phyloP scores from a whole-genome alignment of 2,329 filamentous ascomycete species.

The Neonectria neomacrospora region DNA sequence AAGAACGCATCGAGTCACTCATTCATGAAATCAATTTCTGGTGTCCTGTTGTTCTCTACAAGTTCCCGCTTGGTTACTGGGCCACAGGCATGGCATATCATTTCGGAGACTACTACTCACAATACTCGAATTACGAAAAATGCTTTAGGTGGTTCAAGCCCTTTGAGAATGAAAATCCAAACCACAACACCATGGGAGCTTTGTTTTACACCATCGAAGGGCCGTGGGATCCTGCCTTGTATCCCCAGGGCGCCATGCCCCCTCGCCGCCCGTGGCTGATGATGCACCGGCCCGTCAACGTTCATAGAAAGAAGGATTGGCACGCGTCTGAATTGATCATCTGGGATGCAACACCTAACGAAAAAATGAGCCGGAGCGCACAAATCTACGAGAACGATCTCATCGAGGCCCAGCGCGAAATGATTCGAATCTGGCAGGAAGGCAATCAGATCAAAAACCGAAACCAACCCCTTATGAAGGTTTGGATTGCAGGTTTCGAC shows the following conservation, averaged over 20 bases:
- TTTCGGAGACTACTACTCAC: constrained; percentile 33
- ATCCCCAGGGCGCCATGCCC: constrained; percentile 32
- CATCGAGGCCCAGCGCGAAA: constrained; percentile 56
- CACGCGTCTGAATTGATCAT: constrained; percentile 61
- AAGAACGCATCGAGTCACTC: constrained; percentile 22
- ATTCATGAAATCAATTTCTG: constrained; percentile 9
- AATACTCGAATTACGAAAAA: constrained; percentile 35
- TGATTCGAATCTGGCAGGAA: constrained; percentile 54
- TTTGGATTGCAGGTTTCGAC: constrained; percentile 59
- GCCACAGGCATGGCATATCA: constrained; percentile 39
- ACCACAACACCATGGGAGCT: constrained; percentile 47
- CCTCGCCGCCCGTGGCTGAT: constrained; percentile 63
- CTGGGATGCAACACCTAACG: constrained; percentile 58
- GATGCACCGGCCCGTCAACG: constrained; percentile 57
- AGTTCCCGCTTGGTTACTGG: constrained; percentile 56
- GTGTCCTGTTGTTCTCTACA: constrained; percentile 49
- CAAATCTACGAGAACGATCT: constrained; percentile 51
- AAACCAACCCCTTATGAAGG: constrained; percentile 49
- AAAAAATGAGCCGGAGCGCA: constrained; percentile 37
- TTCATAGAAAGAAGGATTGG: constrained; percentile 47
- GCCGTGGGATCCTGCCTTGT: constrained; percentile 47
- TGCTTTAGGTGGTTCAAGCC: constrained; percentile 41
- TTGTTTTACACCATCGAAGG: constrained; percentile 63
- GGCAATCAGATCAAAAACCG: constrained; percentile 43
- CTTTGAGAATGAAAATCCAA: background rate